These are phyloP conservation scores for Dryas drummondii DNA, from an alignment of 306 rosid species.

Conservation along the genomic window DNA sequence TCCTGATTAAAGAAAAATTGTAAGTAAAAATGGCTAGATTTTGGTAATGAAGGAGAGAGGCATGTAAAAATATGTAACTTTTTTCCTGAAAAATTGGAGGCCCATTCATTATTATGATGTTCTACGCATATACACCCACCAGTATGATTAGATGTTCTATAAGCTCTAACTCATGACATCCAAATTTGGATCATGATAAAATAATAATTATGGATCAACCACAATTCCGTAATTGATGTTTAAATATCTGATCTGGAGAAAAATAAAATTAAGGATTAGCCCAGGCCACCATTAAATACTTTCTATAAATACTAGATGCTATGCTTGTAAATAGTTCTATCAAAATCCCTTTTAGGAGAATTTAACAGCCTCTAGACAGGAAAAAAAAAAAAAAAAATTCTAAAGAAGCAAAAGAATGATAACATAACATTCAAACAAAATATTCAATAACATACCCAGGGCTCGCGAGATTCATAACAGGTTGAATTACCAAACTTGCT, in stretches of 20 bases:
- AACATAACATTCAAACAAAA: constrained; percentile 8
- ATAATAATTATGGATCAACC: neutral
- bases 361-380: constrained; percentile 1
- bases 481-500: constrained; percentile 88
- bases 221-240: neutral
- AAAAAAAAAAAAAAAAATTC: neutral
- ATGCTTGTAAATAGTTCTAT: neutral
- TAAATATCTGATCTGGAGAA: neutral
- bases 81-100: neutral
- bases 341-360: neutral
- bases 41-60: neutral
- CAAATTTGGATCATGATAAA: neutral
- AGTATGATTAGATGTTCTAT: neutral
- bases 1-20: constrained; percentile 54
- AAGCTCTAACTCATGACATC: neutral
- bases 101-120: neutral
- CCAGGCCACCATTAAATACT: neutral
- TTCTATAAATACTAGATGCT: neutral
- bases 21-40: constrained; percentile 2
- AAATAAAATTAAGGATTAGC: neutral
- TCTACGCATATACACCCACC: neutral
- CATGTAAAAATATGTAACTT: neutral
- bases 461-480: constrained; percentile 82
- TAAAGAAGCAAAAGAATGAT: neutral
- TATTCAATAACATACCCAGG: constrained; percentile 78